A percentile compares a stretch with the other conserved stretches of the same genome.
These are phyloP conservation scores for Plasmodium vivax DNA, from an alignment of 169 alveolate genomes.

Conservation along the genomic window DNA sequence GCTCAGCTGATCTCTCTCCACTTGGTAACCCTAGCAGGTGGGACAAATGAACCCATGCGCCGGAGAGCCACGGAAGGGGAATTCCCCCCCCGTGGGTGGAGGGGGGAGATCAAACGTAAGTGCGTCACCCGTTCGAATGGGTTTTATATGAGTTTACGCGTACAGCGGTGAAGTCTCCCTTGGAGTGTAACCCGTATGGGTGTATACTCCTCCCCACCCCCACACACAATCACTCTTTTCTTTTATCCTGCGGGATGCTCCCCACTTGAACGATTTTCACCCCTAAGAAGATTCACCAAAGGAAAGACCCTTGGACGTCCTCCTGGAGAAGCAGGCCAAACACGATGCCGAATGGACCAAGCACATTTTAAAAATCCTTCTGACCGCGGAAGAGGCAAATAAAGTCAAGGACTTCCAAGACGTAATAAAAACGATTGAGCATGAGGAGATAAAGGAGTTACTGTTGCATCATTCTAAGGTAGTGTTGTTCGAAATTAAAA, in stretches of 20 bases:
- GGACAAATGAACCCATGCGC: not conserved
- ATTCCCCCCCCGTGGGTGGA: not conserved
- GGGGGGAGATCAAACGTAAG: not conserved
- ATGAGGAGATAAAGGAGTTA: slow-evolving; percentile 37
- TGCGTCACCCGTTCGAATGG: not conserved
- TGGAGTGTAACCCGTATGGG: not conserved
- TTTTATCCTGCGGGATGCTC: not conserved
- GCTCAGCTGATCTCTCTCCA: not conserved
- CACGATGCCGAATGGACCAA: not conserved
- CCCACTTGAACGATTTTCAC: not conserved
- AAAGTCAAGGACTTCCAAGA: not conserved
- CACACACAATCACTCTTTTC: not conserved
- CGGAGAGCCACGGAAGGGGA: not conserved
- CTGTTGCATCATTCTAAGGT: not conserved
- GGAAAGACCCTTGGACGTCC: not conserved
- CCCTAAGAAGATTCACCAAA: not conserved
- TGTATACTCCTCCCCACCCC: not conserved
- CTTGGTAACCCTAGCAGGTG: not conserved
- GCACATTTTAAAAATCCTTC: not conserved
- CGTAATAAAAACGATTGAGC: slow-evolving; percentile 24
- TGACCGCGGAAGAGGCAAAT: slow-evolving; percentile 6
- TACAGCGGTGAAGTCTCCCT: not conserved
- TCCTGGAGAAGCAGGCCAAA: not conserved
- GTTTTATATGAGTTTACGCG: not conserved
- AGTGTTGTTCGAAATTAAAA: not conserved